These are phyloP conservation scores for Ascochyta rabiei DNA, from an alignment of 2,329 filamentous ascomycete species.

Conservation along the genomic window DNA sequence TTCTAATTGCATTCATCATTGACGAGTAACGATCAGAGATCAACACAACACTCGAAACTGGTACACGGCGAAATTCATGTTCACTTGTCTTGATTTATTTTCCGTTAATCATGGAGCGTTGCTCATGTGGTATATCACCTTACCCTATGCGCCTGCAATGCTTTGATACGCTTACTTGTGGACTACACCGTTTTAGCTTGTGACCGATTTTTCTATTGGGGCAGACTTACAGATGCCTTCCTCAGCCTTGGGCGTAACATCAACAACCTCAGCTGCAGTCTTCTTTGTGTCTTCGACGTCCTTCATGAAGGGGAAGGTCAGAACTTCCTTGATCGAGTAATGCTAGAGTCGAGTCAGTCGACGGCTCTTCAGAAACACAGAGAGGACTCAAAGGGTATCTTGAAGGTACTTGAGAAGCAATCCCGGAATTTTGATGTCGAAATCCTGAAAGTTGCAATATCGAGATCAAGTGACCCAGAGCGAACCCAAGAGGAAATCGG, in stretches of 20 bases:
- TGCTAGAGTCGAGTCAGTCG: slow-evolving; percentile 51
- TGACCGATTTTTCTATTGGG: neutral
- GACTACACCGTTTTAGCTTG: slow-evolving; percentile 18
- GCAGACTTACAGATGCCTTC: slow-evolving; percentile 60
- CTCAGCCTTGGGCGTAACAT: slow-evolving; percentile 63
- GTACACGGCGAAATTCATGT: neutral
- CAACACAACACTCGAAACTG: no score
- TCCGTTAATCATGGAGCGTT: slow-evolving; percentile 18
- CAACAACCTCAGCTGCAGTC: slow-evolving; percentile 71
- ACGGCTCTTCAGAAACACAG: no score
- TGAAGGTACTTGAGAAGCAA: no score
- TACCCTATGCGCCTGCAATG: slow-evolving; percentile 18
- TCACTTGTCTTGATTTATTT: neutral
- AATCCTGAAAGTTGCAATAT: no score
- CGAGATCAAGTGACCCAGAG: no score
- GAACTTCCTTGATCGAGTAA: slow-evolving; percentile 93
- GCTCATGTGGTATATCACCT: slow-evolving; percentile 11
- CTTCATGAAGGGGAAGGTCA: slow-evolving; percentile 99
- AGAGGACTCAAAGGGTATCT: no score
- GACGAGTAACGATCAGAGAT: no score
- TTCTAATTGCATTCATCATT: no score
- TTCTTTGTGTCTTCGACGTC: slow-evolving; percentile 55
- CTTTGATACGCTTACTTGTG: slow-evolving; percentile 30
- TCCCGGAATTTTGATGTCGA: no score
- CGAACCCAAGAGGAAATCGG: no score